Evolutionary conservation across 768 basidiomycete genomes (phyloP).

Genomic region (Psilocybe cubensis): DNA sequence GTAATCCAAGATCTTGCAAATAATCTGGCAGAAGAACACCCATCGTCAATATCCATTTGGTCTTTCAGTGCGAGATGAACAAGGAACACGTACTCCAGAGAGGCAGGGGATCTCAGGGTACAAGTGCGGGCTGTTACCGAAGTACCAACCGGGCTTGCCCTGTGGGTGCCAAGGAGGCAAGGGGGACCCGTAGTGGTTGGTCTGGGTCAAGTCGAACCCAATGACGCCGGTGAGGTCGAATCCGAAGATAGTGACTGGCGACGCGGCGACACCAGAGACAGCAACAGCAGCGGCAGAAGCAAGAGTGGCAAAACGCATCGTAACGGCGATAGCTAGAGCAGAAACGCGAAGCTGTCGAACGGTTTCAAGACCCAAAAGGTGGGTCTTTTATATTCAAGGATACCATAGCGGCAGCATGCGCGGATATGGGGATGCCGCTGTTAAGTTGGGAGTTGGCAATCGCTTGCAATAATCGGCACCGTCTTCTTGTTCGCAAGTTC

Average conservation of each 20-base stretch:
- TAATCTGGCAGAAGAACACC: too few species aligned
- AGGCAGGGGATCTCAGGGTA: constrained; percentile 35
- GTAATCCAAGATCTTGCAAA: constrained; percentile 40
- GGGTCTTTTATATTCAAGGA: too few species aligned
- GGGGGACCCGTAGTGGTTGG: constrained; percentile 42
- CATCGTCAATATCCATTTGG: too few species aligned
- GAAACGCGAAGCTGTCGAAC: not conserved
- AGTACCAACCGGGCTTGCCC: constrained; percentile 47
- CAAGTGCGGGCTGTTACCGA: constrained; percentile 31
- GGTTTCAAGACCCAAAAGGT: not conserved
- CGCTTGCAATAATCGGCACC: constrained; percentile 6
- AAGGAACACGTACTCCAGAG: constrained; percentile 33
- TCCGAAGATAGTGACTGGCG: constrained; percentile 12
- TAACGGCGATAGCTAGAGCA: constrained; percentile 4
- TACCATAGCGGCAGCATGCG: not conserved
- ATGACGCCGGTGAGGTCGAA: constrained; percentile 17
- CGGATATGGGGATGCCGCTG: not conserved
- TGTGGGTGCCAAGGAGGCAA: constrained; percentile 37
- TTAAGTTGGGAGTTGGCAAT: constrained; percentile 12
- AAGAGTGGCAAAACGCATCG: constrained; percentile 36
- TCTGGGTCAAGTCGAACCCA: constrained; percentile 30
- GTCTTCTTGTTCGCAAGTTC: constrained; percentile 9
- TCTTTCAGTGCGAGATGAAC: too few species aligned
- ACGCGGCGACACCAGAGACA: constrained; percentile 28
- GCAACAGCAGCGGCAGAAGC: constrained; percentile 25